Evolutionary conservation across 352 stramenopile species (phyloP).

Genomic region (Phytopythium helicoides): DNA sequence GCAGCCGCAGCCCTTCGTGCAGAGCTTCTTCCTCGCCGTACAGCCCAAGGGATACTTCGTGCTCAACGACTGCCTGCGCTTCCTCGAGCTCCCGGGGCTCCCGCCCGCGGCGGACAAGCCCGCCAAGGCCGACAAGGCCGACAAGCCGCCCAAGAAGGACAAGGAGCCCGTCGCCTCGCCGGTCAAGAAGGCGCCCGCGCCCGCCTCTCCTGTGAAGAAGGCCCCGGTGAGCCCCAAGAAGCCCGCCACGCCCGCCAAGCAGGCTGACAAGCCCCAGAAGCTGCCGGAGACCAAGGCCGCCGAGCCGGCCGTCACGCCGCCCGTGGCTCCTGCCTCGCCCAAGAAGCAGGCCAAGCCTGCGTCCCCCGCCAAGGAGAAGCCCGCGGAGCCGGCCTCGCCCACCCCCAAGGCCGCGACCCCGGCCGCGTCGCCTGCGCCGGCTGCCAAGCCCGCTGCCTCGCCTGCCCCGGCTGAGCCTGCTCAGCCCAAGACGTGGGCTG

Average conservation of each 20-base stretch:
- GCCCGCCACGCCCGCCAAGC: constrained; percentile 28
- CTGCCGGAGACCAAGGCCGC: constrained; percentile 36
- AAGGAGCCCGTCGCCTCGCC: constrained; percentile 29
- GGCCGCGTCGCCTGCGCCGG: constrained; percentile 7
- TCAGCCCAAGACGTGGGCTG: constrained; percentile 54
- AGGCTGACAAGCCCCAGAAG: constrained; percentile 24
- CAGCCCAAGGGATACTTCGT: constrained; percentile 89
- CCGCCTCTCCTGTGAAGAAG: constrained; percentile 35
- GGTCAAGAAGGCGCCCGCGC: constrained; percentile 25
- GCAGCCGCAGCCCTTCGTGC: constrained; percentile 74
- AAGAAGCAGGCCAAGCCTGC: constrained; percentile 28
- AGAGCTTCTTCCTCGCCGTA: constrained; percentile 87
- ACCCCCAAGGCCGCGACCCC: constrained; percentile 17
- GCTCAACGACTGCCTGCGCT: constrained; percentile 84
- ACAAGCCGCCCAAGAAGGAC: constrained; percentile 15
- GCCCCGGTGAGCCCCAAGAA: constrained; percentile 22
- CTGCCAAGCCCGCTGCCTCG: neutral
- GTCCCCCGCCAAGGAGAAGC: constrained; percentile 14
- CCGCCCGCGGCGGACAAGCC: constrained; percentile 6
- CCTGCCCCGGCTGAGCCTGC: constrained; percentile 22
- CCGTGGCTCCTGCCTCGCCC: constrained; percentile 15
- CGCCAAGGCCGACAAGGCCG: constrained; percentile 31
- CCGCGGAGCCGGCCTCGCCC: constrained; percentile 19
- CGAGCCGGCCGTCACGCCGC: constrained; percentile 10
- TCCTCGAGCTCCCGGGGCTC: constrained; percentile 62